Evolutionary conservation across 768 basidiomycete genomes (phyloP).

Genomic region (Daedaleopsis sinensis): DNA sequence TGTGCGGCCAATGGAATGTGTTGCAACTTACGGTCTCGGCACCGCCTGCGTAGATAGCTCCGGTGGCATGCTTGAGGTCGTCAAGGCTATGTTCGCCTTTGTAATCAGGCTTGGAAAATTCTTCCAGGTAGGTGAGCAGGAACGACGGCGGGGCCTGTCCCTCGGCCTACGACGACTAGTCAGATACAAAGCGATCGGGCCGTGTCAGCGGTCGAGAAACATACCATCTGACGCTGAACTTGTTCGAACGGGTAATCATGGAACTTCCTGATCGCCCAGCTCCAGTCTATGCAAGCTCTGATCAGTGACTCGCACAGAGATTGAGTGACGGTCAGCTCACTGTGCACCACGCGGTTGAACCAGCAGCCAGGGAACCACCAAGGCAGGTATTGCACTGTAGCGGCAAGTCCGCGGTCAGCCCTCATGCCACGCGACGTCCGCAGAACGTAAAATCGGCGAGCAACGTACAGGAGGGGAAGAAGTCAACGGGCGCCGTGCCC

Average conservation of each 20-base stretch:
- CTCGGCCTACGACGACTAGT: background rate
- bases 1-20: too few relatives aligned
- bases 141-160: conserved; percentile 17
- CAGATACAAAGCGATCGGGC: background rate
- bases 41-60: conserved; percentile 17
- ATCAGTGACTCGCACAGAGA: background rate
- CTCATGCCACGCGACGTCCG: background rate
- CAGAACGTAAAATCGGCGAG: background rate
- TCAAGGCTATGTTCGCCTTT: conserved; percentile 16
- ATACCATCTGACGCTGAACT: conserved; percentile 15
- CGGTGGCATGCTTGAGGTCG: conserved; percentile 18
- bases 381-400: conserved; percentile 20
- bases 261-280: conserved; percentile 15
- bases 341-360: conserved; percentile 23
- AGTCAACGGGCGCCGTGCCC: conserved; percentile 19
- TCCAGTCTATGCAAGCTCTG: conserved; percentile 7
- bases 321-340: background rate
- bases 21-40: conserved; percentile 11
- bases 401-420: too few relatives aligned
- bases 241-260: conserved; percentile 19
- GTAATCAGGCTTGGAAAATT: conserved; percentile 18
- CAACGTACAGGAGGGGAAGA: conserved; percentile 19
- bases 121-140: conserved; percentile 14
- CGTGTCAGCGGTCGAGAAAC: background rate
- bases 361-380: conserved; percentile 22